Conservation (phyloP, 2,329 filamentous ascomycete genomes). For the Elsinoe arachidis region DNA sequence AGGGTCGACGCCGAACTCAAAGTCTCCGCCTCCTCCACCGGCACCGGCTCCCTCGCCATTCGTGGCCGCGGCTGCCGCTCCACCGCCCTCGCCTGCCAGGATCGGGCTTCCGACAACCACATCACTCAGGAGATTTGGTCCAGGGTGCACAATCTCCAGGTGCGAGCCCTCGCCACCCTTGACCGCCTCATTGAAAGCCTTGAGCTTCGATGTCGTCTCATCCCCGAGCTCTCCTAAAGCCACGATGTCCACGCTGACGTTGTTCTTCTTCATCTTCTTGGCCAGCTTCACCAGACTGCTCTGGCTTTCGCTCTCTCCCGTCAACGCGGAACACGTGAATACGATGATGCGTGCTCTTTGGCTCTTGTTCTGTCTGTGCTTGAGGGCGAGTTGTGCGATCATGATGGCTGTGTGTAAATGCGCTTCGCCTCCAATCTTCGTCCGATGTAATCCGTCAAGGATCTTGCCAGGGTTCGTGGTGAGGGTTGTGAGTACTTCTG, state of each 20-base stretch:
- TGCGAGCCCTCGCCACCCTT: conserved; percentile 87
- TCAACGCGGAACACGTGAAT: conserved; percentile 87
- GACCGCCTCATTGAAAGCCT: conserved; percentile 86
- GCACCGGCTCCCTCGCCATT: conserved; percentile 42
- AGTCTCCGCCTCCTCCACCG: conserved; percentile 54
- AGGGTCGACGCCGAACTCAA: conserved; percentile 85
- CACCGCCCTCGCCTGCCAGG: conserved; percentile 68
- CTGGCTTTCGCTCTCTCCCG: conserved; percentile 79
- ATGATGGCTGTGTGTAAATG: conserved; percentile 92
- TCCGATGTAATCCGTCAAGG: conserved; percentile 81
- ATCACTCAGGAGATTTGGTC: conserved; percentile 85
- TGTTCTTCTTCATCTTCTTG: conserved; percentile 98
- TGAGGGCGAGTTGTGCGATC: conserved; percentile 89
- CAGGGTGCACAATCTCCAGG: conserved; percentile 81
- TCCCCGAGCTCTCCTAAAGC: conserved; percentile 90
- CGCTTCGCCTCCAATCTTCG: conserved; percentile 81
- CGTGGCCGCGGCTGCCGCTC: conserved; percentile 46
- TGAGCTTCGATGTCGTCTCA: conserved; percentile 79
- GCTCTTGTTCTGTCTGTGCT: conserved; percentile 95
- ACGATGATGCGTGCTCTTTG: conserved; percentile 95
- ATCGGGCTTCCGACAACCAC: conserved; percentile 85
- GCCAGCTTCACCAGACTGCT: conserved; percentile 81
- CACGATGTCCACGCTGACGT: conserved; percentile 87
- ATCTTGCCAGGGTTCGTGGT: conserved; percentile 96
- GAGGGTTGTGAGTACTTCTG: conserved; percentile 91